Evolutionary conservation across 208 protist genomes (phyloP).

Genomic region (Trypanosoma boissoni): DNA sequence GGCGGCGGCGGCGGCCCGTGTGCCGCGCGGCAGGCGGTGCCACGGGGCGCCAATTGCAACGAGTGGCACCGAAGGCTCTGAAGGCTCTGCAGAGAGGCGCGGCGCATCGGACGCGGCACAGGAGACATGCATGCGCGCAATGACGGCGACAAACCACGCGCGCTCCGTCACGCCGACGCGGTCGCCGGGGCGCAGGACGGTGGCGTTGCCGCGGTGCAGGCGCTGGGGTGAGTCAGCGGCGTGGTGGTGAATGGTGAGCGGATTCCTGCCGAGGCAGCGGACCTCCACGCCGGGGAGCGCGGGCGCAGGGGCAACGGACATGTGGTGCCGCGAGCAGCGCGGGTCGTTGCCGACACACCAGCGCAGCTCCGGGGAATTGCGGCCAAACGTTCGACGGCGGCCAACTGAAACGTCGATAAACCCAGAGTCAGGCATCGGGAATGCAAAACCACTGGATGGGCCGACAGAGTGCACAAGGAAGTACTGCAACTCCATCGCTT

Average conservation of each 20-base stretch:
- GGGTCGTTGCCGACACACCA: conserved; percentile 42
- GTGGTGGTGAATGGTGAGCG: conserved; percentile 2
- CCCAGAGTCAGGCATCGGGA: neutral
- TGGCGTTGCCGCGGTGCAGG: conserved; percentile 8
- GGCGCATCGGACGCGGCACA: too few species aligned
- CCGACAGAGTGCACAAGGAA: conserved; percentile 28
- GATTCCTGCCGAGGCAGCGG: conserved; percentile 21
- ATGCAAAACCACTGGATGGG: neutral
- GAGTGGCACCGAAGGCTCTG: too few species aligned
- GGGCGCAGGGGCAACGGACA: conserved; percentile 19
- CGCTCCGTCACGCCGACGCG: conserved; percentile 5
- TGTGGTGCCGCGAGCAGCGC: conserved; percentile 29
- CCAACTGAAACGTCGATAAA: neutral
- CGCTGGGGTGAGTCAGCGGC: neutral
- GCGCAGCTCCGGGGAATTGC: conserved; percentile 29
- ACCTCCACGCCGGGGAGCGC: conserved; percentile 7
- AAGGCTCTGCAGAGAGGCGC: too few species aligned
- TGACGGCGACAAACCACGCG: conserved; percentile 19
- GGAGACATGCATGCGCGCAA: conserved; percentile 10
- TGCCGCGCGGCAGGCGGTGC: too few species aligned
- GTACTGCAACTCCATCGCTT: conserved; percentile 28
- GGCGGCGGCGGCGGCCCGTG: neutral
- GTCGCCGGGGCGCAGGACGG: conserved; percentile 24
- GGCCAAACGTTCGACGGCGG: conserved; percentile 17
- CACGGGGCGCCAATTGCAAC: neutral